Evolutionary conservation across 2,329 filamentous ascomycete species (phyloP).

Genomic region (Botrytis hyacinthi): DNA sequence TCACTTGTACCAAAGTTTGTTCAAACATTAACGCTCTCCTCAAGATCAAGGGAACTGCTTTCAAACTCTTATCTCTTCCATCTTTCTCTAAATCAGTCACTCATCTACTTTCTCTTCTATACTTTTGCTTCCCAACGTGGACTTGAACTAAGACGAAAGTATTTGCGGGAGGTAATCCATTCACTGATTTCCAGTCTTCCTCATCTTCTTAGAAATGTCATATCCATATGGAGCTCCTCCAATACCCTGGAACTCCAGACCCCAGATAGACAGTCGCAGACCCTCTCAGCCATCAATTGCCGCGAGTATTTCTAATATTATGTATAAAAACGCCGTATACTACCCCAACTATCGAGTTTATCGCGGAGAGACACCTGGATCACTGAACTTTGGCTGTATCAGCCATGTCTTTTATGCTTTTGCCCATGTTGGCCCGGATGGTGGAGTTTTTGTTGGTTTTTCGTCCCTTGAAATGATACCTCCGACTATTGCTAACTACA

Average conservation of each 20-base stretch:
- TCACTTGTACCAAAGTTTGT: background rate
- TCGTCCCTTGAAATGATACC: background rate
- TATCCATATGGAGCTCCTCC: constrained; percentile 31
- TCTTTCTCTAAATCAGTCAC: background rate
- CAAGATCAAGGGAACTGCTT: background rate
- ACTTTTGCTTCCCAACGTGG: background rate
- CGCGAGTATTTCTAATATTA: constrained; percentile 44
- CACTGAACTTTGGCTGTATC: constrained; percentile 71
- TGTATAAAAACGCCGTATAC: constrained; percentile 74
- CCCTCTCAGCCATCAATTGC: constrained; percentile 37
- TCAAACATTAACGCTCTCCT: background rate
- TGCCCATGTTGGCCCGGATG: constrained; percentile 70
- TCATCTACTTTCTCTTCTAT: background rate
- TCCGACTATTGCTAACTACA: constrained; percentile 22
- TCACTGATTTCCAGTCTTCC: background rate
- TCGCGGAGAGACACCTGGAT: constrained; percentile 68
- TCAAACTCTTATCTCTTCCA: background rate
- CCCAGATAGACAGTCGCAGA: constrained; percentile 29
- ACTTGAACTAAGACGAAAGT: background rate
- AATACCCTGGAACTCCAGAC: constrained; percentile 33
- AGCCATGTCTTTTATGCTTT: constrained; percentile 83
- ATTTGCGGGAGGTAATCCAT: background rate
- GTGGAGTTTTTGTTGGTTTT: constrained; percentile 68
- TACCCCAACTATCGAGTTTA: constrained; percentile 80
- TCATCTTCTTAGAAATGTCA: constrained; percentile 27